Evolutionary conservation across 2,329 filamentous ascomycete genomes (phyloP).

Genomic region (Verticillium nonalfalfae): DNA sequence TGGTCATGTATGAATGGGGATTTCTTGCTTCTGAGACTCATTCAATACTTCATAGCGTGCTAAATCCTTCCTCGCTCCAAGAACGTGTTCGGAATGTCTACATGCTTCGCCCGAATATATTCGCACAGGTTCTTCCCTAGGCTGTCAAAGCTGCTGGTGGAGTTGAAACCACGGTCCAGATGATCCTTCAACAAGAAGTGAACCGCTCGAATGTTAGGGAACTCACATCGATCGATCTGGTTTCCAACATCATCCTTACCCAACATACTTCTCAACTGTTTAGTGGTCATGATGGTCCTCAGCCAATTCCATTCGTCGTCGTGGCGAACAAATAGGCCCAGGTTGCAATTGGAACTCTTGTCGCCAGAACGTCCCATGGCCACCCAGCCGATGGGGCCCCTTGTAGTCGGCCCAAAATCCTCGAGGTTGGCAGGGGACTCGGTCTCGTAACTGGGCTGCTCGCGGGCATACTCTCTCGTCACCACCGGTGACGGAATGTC

Average conservation of each 20-base stretch:
- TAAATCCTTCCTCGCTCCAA: neutral
- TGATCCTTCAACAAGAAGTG: constrained; percentile 44
- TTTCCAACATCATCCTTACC: constrained; percentile 20
- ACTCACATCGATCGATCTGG: constrained; percentile 34
- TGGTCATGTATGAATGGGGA: too few species aligned
- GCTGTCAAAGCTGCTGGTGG: constrained; percentile 37
- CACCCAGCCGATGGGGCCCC: neutral
- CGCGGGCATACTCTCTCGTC: neutral
- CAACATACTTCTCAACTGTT: neutral
- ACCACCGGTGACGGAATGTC: neutral
- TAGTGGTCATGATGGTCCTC: neutral
- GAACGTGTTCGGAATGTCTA: constrained; percentile 11
- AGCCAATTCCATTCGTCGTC: constrained; percentile 3
- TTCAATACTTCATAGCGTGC: neutral
- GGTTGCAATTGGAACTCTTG: constrained; percentile 3
- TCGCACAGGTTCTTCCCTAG: constrained; percentile 48
- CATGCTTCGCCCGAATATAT: constrained; percentile 27
- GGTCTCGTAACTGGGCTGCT: neutral
- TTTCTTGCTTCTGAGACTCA: too few species aligned
- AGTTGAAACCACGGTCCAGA: constrained; percentile 38
- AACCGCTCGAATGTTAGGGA: constrained; percentile 23
- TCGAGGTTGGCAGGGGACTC: neutral
- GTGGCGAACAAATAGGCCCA: constrained; percentile 1
- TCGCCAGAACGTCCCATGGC: neutral
- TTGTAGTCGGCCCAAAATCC: neutral